A percentile compares a stretch with the other conserved stretches of the same genome.
phyloP scores from a whole-genome alignment of 768 basidiomycete species.

The Candolleomyces aberdarensis region DNA sequence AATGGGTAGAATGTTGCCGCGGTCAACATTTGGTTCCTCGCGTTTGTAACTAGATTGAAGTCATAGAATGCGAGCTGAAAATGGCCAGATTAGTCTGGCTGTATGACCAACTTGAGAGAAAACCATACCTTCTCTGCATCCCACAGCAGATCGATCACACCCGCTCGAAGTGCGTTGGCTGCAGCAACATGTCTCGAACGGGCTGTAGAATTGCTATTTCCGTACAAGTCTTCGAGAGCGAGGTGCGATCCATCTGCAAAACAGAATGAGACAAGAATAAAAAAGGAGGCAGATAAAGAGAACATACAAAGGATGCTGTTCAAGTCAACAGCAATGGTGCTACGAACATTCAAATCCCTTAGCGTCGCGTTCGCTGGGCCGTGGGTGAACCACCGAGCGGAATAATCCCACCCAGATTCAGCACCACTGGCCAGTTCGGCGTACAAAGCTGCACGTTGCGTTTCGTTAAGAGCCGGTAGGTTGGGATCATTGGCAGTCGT shows the following conservation, averaged over 20 bases:
- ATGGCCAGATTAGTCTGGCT: background rate
- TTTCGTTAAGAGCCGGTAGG: conserved; percentile 55
- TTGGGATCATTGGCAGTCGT: conserved; percentile 67
- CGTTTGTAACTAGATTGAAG: conserved; percentile 71
- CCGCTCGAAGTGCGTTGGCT: conserved; percentile 58
- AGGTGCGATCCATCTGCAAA: conserved; percentile 60
- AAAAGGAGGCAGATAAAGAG: conserved; percentile 5
- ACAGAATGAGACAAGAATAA: background rate
- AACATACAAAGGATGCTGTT: conserved; percentile 82
- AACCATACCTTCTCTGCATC: conserved; percentile 55
- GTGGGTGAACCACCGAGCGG: conserved; percentile 44
- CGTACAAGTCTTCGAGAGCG: conserved; percentile 61
- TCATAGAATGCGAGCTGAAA: conserved; percentile 81
- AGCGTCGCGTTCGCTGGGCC: conserved; percentile 45
- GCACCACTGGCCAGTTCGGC: conserved; percentile 87
- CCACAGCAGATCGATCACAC: conserved; percentile 87
- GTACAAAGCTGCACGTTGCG: conserved; percentile 64
- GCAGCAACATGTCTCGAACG: conserved; percentile 49
- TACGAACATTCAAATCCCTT: conserved; percentile 67
- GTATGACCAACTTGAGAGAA: background rate
- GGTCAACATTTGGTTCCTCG: conserved; percentile 65
- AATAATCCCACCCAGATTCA: conserved; percentile 66
- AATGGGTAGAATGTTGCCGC: conserved; percentile 79
- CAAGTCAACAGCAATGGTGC: conserved; percentile 69
- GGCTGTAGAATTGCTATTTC: conserved; percentile 37